Conservation (phyloP, 805 yeast genomes). For the Kuraishia floccosa region DNA sequence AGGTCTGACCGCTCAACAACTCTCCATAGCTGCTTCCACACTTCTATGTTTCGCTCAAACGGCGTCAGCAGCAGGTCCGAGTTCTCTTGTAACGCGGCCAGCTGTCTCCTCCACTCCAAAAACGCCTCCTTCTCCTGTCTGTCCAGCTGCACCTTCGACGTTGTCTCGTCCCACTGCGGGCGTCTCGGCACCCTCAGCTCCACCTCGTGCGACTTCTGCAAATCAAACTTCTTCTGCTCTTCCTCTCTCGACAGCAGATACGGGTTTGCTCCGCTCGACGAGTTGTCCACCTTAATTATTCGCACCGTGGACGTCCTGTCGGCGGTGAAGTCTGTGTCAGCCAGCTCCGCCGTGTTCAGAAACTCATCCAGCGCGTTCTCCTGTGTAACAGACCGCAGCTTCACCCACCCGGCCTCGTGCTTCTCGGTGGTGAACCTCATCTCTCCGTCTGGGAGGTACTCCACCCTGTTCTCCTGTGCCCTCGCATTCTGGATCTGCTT, state of each 20-base stretch:
- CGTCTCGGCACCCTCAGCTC: slow-evolving; percentile 83
- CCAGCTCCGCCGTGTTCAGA: slow-evolving; percentile 87
- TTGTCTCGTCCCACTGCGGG: slow-evolving; percentile 72
- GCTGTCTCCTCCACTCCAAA: slow-evolving; percentile 85
- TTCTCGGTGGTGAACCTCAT: slow-evolving; percentile 80
- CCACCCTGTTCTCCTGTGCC: slow-evolving; percentile 55
- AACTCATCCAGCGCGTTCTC: slow-evolving; percentile 92
- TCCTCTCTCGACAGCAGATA: slow-evolving; percentile 58
- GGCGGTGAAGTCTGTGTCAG: slow-evolving; percentile 93
- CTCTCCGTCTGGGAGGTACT: slow-evolving; percentile 75
- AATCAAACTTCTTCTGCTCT: slow-evolving; percentile 43
- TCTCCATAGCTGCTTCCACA: slow-evolving; percentile 98
- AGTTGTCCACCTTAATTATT: slow-evolving; percentile 60
- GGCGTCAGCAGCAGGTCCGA: slow-evolving; percentile 87
- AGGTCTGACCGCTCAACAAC: slow-evolving; percentile 92
- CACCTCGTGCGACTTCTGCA: slow-evolving; percentile 56
- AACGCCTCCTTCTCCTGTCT: slow-evolving; percentile 85
- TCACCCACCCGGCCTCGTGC: slow-evolving; percentile 82
- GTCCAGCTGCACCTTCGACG: slow-evolving; percentile 69
- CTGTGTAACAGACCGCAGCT: slow-evolving; percentile 87
- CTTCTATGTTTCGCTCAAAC: slow-evolving; percentile 93
- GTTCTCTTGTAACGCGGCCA: slow-evolving; percentile 76
- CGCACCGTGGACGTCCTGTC: slow-evolving; percentile 76
- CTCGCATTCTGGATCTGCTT: slow-evolving; percentile 70
- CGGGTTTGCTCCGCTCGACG: slow-evolving; percentile 30